Evolutionary conservation across 495 filamentous ascomycete species (phyloP).

Genomic region (Penicillium simplicissimum): DNA sequence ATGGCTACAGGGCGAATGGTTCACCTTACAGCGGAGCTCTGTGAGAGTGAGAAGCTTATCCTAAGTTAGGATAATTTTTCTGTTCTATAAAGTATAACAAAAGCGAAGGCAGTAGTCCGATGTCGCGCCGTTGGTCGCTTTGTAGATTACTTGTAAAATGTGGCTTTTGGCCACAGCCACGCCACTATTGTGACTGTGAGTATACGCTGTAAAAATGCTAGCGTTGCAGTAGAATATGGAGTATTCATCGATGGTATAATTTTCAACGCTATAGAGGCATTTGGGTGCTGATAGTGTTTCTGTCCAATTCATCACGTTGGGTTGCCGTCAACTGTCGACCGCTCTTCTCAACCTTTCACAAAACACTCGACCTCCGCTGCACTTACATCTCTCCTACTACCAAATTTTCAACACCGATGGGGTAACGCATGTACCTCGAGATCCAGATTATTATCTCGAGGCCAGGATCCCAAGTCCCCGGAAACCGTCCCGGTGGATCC

Average conservation of each 20-base stretch:
- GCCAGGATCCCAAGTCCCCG: conserved; percentile 3
- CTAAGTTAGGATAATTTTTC: not conserved
- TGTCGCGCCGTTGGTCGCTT: not conserved
- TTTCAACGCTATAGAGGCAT: not conserved
- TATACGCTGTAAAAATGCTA: not conserved
- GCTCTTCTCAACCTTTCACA: not conserved
- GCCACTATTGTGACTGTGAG: not conserved
- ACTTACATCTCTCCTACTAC: not conserved
- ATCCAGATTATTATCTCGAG: not conserved
- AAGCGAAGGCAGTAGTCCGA: not conserved
- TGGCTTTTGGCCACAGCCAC: not conserved
- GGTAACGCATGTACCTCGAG: not conserved
- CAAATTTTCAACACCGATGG: not conserved
- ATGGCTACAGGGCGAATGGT: not conserved
- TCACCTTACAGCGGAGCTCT: not conserved
- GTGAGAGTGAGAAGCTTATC: not conserved
- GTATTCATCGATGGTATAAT: not conserved
- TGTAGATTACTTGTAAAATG: not conserved
- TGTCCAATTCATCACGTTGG: not conserved
- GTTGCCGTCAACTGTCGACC: not conserved
- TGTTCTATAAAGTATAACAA: not conserved
- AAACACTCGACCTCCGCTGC: not conserved
- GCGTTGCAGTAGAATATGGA: not conserved
- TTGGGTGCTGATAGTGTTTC: not conserved
- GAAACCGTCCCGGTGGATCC: not conserved